A percentile compares a stretch with the other conserved stretches of the same genome.
phyloP scores from a whole-genome alignment of 2,329 filamentous ascomycete genomes.

The Colletotrichum spinosum region DNA sequence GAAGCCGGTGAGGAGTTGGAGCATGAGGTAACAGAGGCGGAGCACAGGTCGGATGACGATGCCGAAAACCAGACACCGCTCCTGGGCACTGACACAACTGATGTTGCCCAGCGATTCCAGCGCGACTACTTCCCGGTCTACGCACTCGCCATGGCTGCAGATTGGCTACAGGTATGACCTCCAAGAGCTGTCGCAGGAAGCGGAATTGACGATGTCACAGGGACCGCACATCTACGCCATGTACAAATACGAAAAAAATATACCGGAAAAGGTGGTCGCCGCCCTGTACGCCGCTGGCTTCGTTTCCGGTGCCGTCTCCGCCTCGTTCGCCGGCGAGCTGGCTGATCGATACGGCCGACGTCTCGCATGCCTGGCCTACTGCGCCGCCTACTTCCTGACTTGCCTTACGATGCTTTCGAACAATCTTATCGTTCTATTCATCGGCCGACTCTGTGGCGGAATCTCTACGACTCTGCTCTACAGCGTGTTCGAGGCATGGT shows the following conservation, averaged over 20 bases:
- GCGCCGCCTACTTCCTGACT: constrained; percentile 61
- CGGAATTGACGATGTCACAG: constrained; percentile 39
- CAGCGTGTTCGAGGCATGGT: constrained; percentile 70
- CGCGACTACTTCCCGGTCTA: constrained; percentile 43
- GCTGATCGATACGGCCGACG: constrained; percentile 61
- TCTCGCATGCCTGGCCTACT: constrained; percentile 64
- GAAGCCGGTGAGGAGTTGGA: constrained; percentile 25
- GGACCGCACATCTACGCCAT: constrained; percentile 63
- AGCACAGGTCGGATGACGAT: constrained; percentile 11
- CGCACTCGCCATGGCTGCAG: constrained; percentile 46
- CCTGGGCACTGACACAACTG: constrained; percentile 15
- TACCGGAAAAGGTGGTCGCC: constrained; percentile 58
- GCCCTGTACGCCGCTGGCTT: constrained; percentile 60
- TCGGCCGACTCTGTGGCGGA: constrained; percentile 66
- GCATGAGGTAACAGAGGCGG: constrained; percentile 17
- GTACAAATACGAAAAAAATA: constrained; percentile 62
- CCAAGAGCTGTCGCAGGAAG: not conserved
- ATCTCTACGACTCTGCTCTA: constrained; percentile 68
- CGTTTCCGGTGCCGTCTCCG: constrained; percentile 60
- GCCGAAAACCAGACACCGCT: constrained; percentile 25
- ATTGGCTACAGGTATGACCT: constrained; percentile 47
- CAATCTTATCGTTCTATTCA: constrained; percentile 57
- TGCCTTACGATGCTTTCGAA: constrained; percentile 63
- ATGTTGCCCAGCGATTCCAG: constrained; percentile 39
- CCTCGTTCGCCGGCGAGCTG: constrained; percentile 51